phyloP scores from a whole-genome alignment of 2,329 filamentous ascomycete genomes.

The Claviceps lovelessii region DNA sequence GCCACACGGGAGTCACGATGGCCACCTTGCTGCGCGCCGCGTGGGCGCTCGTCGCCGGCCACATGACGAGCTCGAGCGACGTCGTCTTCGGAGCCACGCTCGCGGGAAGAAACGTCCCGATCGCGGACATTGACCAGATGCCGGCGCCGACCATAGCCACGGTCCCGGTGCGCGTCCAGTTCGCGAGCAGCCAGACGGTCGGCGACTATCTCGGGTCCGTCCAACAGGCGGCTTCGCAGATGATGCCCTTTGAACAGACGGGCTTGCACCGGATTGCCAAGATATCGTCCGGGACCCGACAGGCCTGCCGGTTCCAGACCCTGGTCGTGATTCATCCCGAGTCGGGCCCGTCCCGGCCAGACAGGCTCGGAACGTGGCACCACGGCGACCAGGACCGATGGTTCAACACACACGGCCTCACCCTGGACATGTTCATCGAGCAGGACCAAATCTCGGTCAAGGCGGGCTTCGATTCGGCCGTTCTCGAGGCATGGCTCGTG shows the following conservation, averaged over 20 bases:
- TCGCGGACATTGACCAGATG: constrained; percentile 11
- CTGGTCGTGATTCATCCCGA: constrained; percentile 16
- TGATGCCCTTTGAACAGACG: constrained; percentile 9
- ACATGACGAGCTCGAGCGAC: constrained; percentile 28
- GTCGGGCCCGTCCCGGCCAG: background rate
- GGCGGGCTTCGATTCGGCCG: background rate
- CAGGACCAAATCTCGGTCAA: background rate
- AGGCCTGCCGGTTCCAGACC: constrained; percentile 15
- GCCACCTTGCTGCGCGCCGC: constrained; percentile 22
- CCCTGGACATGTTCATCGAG: background rate
- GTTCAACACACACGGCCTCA: background rate
- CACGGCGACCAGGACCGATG: background rate
- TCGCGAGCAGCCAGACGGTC: constrained; percentile 14
- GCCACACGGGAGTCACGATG: constrained; percentile 14
- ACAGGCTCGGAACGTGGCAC: background rate
- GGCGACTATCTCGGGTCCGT: constrained; percentile 4
- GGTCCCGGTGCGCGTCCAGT: constrained; percentile 24
- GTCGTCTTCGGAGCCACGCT: constrained; percentile 29
- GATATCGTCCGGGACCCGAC: constrained; percentile 4
- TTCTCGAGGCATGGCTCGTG: background rate
- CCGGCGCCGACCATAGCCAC: constrained; percentile 24
- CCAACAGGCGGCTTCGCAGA: constrained; percentile 8
- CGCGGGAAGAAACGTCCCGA: constrained; percentile 20
- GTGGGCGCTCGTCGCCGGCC: constrained; percentile 33
- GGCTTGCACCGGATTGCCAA: constrained; percentile 12